These are phyloP conservation scores for Eucalyptus urophylla DNA, from an alignment of 345 rosid genomes.

Conservation along the genomic window DNA sequence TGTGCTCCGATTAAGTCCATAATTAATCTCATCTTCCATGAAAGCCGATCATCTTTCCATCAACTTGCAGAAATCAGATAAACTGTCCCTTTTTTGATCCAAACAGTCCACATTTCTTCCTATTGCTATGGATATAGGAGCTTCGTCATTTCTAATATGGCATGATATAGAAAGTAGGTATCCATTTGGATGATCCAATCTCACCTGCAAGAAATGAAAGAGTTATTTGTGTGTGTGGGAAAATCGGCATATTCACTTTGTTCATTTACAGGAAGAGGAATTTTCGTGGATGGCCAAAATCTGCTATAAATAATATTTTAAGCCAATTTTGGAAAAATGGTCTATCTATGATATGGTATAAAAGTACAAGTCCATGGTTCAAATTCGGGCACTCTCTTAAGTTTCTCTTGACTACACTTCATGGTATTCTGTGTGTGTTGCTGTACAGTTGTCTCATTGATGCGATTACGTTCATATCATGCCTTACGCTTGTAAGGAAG, in stretches of 20 bases:
- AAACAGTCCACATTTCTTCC: neutral
- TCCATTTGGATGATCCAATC: neutral
- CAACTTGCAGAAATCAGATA: neutral
- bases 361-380: neutral
- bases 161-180: neutral
- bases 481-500: neutral
- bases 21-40: neutral
- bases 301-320: neutral
- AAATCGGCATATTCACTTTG: neutral
- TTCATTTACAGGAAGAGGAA: neutral
- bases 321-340: neutral
- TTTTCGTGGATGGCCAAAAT: neutral
- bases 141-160: neutral
- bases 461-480: neutral
- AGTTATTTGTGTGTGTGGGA: neutral
- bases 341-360: neutral
- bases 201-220: neutral
- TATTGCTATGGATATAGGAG: neutral
- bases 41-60: neutral
- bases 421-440: neutral
- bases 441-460: neutral
- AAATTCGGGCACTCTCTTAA: neutral
- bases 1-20: neutral
- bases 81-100: neutral
- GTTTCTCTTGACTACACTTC: neutral